These are phyloP conservation scores for Cryptococcus sp. DNA, from an alignment of 1,284 basidiomycete genomes.

Conservation along the genomic window DNA sequence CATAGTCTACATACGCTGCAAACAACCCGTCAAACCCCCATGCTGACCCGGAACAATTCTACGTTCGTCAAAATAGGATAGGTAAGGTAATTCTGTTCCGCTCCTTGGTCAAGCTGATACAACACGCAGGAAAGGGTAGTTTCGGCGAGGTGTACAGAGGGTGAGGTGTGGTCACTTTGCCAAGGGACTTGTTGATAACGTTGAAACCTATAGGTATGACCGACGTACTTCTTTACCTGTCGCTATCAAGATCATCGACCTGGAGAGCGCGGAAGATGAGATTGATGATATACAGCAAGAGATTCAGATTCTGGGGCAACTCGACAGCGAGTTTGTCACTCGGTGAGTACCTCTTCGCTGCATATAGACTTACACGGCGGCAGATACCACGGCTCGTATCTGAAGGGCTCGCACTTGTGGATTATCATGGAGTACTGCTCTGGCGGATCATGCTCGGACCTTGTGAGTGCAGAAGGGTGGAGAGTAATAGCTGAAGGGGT, in stretches of 20 bases:
- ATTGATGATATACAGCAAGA: conserved; percentile 99
- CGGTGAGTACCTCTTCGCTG: conserved; percentile 61
- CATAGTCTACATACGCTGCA: conserved; percentile 26
- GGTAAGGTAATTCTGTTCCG: conserved; percentile 60
- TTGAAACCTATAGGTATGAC: conserved; percentile 66
- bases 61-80: conserved; percentile 94
- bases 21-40: conserved; percentile 28
- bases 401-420: conserved; percentile 95
- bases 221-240: conserved; percentile 89
- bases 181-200: background rate
- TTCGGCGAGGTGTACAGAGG: conserved; percentile 98
- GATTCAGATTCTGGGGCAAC: conserved; percentile 95
- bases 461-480: conserved; percentile 46
- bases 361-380: conserved; percentile 26
- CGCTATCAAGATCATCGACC: conserved; percentile 97
- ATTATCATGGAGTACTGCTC: conserved; percentile 95
- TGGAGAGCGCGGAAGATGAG: conserved; percentile 98
- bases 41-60: conserved; percentile 86
- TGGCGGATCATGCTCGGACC: conserved; percentile 59
- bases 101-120: conserved; percentile 7
- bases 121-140: conserved; percentile 79
- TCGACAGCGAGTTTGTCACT: conserved; percentile 94
- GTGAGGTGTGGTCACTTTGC: conserved; percentile 54
- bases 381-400: conserved; percentile 91
- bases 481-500: conserved; percentile 4